Conservation (phyloP, 352 stramenopile species). For the Pythium dissotocum region DNA sequence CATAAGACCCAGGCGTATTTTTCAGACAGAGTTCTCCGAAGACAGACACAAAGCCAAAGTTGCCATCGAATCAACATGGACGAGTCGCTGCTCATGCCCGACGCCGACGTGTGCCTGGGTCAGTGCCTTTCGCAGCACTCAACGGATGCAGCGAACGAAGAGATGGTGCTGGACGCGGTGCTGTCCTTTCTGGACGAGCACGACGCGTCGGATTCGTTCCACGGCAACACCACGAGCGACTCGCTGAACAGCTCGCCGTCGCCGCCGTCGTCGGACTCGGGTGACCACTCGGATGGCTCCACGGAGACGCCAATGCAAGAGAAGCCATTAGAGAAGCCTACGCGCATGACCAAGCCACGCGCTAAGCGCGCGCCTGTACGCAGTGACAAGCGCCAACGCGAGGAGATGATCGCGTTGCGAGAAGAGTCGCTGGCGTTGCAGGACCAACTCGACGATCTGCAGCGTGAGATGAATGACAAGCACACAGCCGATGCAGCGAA, state of each 20-base stretch:
- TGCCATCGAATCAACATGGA: no score
- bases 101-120: background rate
- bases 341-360: background rate
- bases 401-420: constrained; percentile 34
- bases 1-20: no score
- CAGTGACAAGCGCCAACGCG: constrained; percentile 39
- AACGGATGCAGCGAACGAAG: background rate
- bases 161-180: constrained; percentile 11
- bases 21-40: no score
- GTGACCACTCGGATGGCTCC: constrained; percentile 5
- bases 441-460: constrained; percentile 28
- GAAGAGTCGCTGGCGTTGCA: constrained; percentile 29
- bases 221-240: constrained; percentile 9
- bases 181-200: constrained; percentile 12
- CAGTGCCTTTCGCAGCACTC: background rate
- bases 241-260: background rate
- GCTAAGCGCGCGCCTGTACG: background rate
- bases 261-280: background rate
- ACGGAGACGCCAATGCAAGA: background rate
- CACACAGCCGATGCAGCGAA: no score
- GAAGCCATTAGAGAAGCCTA: no score
- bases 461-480: constrained; percentile 6
- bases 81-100: no score
- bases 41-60: no score
- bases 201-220: background rate